Percentiles rank a stretch among this genome's conserved stretches.
phyloP scores from a whole-genome alignment of 306 rosid species.

The Lathyrus oleraceus region DNA sequence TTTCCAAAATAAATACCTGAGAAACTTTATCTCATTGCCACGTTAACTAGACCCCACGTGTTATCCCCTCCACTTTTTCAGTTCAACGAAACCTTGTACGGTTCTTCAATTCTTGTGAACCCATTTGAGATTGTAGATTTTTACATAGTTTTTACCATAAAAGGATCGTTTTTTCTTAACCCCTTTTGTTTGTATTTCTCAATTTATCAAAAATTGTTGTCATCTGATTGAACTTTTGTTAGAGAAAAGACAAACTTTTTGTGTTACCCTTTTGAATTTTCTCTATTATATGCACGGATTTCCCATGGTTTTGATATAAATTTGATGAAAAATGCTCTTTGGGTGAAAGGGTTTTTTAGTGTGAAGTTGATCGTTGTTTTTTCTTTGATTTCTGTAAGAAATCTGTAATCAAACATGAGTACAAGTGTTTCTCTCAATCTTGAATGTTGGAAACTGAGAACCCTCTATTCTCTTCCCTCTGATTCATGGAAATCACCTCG shows the following conservation, averaged over 20 bases:
- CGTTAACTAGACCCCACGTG: conserved; percentile 41
- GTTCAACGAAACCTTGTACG: background rate
- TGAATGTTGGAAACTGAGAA: conserved; percentile 38
- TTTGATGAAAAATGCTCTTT: conserved; percentile 13
- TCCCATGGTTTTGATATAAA: conserved; percentile 1
- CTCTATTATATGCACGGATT: conserved; percentile 22
- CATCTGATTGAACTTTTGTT: conserved; percentile 29
- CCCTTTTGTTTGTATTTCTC: background rate
- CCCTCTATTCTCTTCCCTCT: conserved; percentile 32
- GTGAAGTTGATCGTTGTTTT: conserved; percentile 16
- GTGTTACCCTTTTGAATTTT: conserved; percentile 5
- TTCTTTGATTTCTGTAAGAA: conserved; percentile 22
- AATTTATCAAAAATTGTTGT: background rate
- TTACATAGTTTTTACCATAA: background rate
- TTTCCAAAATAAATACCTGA: conserved; percentile 9
- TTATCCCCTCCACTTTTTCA: conserved; percentile 33
- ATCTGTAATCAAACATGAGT: conserved; percentile 42
- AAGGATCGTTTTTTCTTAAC: background rate
- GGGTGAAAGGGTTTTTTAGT: background rate
- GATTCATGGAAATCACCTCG: conserved; percentile 29
- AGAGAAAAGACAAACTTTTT: conserved; percentile 6
- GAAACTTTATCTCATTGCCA: conserved; percentile 16
- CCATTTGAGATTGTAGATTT: background rate
- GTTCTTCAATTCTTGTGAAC: background rate
- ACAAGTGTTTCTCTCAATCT: conserved; percentile 43